Conservation (phyloP, 1,284 basidiomycete genomes). For the Fomitopsis schrenkii region DNA sequence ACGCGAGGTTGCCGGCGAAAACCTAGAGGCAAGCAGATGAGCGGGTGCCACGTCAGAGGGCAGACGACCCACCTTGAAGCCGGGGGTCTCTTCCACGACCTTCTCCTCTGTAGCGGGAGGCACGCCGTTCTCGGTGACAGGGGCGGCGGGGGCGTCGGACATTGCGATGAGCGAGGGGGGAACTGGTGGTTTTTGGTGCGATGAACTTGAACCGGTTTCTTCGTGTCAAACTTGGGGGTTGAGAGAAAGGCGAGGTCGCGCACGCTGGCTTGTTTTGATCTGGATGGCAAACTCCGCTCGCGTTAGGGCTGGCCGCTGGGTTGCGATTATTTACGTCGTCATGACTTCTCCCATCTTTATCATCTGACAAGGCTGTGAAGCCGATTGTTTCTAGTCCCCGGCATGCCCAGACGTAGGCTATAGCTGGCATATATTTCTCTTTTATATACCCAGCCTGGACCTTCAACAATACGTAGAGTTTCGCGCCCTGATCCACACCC, state of each 20-base stretch:
- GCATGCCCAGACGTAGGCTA: too few relatives aligned
- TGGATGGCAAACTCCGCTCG: slow-evolving; percentile 27
- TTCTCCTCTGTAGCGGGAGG: slow-evolving; percentile 68
- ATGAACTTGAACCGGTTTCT: slow-evolving; percentile 79
- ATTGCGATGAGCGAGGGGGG: slow-evolving; percentile 53
- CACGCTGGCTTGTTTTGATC: slow-evolving; percentile 30
- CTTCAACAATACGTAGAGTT: too few relatives aligned
- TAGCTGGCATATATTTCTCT: neutral
- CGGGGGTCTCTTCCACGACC: slow-evolving; percentile 62
- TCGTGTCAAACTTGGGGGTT: slow-evolving; percentile 77
- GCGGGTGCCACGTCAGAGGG: slow-evolving; percentile 27
- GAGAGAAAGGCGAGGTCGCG: slow-evolving; percentile 43
- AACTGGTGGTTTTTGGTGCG: slow-evolving; percentile 46
- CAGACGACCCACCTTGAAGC: slow-evolving; percentile 58
- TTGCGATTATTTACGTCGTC: slow-evolving; percentile 24
- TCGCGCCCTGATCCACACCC: too few relatives aligned
- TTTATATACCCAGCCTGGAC: too few relatives aligned
- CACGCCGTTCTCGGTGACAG: slow-evolving; percentile 74
- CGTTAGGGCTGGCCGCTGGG: slow-evolving; percentile 9
- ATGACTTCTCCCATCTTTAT: slow-evolving; percentile 21
- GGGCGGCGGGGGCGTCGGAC: slow-evolving; percentile 83
- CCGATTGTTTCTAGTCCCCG: neutral
- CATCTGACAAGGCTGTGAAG: slow-evolving; percentile 5
- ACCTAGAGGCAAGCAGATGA: slow-evolving; percentile 43
- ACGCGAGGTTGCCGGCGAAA: slow-evolving; percentile 87